Conservation (phyloP, 2,329 filamentous ascomycete genomes). For the Dothidotthia symphoricarpi region DNA sequence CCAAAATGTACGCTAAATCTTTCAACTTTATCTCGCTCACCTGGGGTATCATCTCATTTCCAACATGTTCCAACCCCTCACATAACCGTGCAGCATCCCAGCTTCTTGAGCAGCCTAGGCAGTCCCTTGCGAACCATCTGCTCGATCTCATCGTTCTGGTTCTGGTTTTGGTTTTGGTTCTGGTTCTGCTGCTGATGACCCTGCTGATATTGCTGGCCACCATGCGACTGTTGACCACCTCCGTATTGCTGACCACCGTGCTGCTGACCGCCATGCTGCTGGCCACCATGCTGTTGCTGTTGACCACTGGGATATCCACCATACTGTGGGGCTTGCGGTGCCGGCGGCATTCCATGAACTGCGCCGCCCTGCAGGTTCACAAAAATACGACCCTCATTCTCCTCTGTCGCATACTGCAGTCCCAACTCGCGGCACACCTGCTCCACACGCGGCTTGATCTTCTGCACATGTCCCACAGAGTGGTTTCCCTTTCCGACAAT, state of each 20-base stretch:
- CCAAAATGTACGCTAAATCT: background rate
- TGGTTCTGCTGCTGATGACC: constrained; percentile 29
- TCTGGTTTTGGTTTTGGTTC: constrained; percentile 43
- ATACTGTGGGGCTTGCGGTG: constrained; percentile 40
- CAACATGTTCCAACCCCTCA: constrained; percentile 36
- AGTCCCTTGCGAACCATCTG: constrained; percentile 61
- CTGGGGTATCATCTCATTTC: constrained; percentile 11
- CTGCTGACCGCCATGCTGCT: constrained; percentile 45
- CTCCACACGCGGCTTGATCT: constrained; percentile 94
- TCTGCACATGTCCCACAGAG: constrained; percentile 76
- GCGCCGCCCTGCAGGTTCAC: constrained; percentile 76
- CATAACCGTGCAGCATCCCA: constrained; percentile 75
- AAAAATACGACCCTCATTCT: constrained; percentile 85
- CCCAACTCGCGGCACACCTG: constrained; percentile 79
- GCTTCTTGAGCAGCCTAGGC: constrained; percentile 60
- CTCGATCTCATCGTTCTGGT: constrained; percentile 57
- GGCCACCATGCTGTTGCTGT: constrained; percentile 35
- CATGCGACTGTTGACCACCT: constrained; percentile 35
- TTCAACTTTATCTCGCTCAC: too few species aligned
- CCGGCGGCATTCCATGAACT: constrained; percentile 44
- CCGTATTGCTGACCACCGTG: constrained; percentile 44
- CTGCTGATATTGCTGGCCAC: constrained; percentile 43
- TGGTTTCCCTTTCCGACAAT: constrained; percentile 97
- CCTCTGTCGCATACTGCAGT: constrained; percentile 79
- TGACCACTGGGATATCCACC: constrained; percentile 42